Percentiles rank a stretch among this genome's conserved stretches.
phyloP scores from a whole-genome alignment of 768 basidiomycete genomes.

The Tubosaeta sp. region DNA sequence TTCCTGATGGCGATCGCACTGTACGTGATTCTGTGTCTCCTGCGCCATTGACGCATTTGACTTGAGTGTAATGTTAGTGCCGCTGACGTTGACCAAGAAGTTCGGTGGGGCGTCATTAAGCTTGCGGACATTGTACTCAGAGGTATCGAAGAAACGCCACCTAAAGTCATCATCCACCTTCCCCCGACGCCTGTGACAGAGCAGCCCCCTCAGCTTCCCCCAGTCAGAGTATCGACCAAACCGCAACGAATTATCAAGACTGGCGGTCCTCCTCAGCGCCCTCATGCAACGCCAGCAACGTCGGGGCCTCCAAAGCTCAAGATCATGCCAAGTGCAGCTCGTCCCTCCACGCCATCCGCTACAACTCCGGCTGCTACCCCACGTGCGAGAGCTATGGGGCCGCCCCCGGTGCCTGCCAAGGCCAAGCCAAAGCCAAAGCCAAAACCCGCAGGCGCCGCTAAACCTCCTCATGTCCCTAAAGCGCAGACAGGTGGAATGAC shows the following conservation, averaged over 20 bases:
- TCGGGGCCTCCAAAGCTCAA: constrained; percentile 54
- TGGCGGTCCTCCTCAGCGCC: constrained; percentile 31
- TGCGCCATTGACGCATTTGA: not conserved
- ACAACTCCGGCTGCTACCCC: constrained; percentile 5
- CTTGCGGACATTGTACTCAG: constrained; percentile 85
- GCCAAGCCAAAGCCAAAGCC: constrained; percentile 26
- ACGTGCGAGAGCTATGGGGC: constrained; percentile 20
- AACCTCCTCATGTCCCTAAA: constrained; percentile 55
- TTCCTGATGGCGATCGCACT: constrained; percentile 77
- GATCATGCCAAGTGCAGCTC: constrained; percentile 24
- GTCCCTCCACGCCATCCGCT: constrained; percentile 16
- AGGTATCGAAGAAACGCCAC: constrained; percentile 76
- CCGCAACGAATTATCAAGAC: constrained; percentile 30
- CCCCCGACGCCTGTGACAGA: constrained; percentile 70
- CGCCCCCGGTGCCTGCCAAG: constrained; percentile 30
- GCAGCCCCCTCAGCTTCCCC: constrained; percentile 47
- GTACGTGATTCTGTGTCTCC: constrained; percentile 42
- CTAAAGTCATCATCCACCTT: constrained; percentile 83
- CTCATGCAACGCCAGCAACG: constrained; percentile 26
- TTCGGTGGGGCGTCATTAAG: constrained; percentile 89
- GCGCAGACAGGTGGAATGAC: constrained; percentile 77
- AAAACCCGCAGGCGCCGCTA: constrained; percentile 18
- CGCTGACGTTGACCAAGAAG: constrained; percentile 77
- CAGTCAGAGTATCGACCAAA: constrained; percentile 51
- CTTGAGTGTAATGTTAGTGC: constrained; percentile 40